These are phyloP conservation scores for Rubia yunnanensis DNA, from an alignment of 257 asterid species.

Conservation along the genomic window DNA sequence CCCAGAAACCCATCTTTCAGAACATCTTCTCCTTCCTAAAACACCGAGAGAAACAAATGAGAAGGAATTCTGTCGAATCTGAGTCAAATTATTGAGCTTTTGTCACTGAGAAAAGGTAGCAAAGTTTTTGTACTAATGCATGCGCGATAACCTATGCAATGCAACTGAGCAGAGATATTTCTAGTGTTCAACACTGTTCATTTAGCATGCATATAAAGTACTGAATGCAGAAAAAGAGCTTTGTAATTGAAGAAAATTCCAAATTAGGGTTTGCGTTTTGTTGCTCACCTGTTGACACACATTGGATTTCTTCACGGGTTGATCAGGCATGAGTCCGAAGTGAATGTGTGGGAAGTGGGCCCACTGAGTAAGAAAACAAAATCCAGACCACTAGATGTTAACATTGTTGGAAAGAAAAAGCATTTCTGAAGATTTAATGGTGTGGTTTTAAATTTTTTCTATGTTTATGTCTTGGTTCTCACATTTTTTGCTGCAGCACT, in stretches of 20 bases:
- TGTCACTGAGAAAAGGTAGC: not conserved
- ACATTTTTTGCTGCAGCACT: constrained; percentile 99
- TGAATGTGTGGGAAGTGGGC: constrained; percentile 99
- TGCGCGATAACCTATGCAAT: constrained; percentile 6
- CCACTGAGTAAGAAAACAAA: constrained; percentile 56
- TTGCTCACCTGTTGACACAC: constrained; percentile 80
- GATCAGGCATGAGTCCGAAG: constrained; percentile 99
- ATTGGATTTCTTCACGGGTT: constrained; percentile 96
- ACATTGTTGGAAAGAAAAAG: not conserved
- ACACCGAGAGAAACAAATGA: not conserved
- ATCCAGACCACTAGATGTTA: not conserved
- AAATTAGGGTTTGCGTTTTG: constrained; percentile 31
- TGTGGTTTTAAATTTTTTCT: too few relatives aligned
- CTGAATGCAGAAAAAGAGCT: not conserved
- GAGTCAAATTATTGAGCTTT: not conserved
- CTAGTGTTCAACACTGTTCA: not conserved
- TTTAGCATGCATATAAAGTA: constrained; percentile 5
- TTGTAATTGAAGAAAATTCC: constrained; percentile 4
- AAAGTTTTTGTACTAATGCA: not conserved
- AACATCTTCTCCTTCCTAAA: constrained; percentile 81
- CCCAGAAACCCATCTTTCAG: constrained; percentile 85
- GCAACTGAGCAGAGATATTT: constrained; percentile 10
- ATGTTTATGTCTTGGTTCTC: constrained; percentile 37
- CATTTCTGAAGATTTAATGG: not conserved
- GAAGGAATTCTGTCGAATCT: not conserved